Percentiles rank a stretch among this genome's conserved stretches.
These are phyloP conservation scores for Fonsecaea multimorphosa DNA, from an alignment of 2,329 filamentous ascomycete genomes.

Conservation along the genomic window DNA sequence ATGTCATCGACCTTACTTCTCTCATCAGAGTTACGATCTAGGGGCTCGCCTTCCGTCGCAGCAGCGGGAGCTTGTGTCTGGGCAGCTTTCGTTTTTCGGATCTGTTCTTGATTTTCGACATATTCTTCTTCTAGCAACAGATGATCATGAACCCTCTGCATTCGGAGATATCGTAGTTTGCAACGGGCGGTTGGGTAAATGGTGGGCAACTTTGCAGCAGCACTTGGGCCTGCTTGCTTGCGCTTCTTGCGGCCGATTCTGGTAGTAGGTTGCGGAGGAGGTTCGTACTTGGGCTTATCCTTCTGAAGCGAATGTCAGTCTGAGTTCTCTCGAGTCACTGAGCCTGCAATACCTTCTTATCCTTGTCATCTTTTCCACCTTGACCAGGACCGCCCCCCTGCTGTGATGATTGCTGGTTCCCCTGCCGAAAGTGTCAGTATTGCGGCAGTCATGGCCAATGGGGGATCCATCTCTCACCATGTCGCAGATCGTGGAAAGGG, in stretches of 20 bases:
- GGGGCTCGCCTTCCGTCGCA: constrained; percentile 72
- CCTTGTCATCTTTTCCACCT: constrained; percentile 82
- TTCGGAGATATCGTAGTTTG: constrained; percentile 93
- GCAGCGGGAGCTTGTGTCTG: constrained; percentile 64
- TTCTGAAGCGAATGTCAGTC: constrained; percentile 66
- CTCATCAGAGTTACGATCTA: constrained; percentile 92
- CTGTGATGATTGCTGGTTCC: constrained; percentile 76
- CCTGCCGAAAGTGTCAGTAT: constrained; percentile 39
- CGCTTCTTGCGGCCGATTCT: constrained; percentile 98
- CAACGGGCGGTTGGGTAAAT: constrained; percentile 96
- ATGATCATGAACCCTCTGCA: constrained; percentile 99
- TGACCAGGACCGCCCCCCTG: constrained; percentile 71
- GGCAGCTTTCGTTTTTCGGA: constrained; percentile 87
- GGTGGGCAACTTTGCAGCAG: constrained; percentile 90
- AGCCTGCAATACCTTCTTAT: constrained; percentile 70
- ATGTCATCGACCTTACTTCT: constrained; percentile 95
- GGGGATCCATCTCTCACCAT: not conserved
- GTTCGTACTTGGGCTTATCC: constrained; percentile 99
- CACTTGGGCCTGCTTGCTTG: constrained; percentile 89
- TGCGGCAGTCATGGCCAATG: not conserved
- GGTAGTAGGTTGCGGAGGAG: constrained; percentile 93
- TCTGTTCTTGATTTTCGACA: constrained; percentile 96
- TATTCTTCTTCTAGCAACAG: constrained; percentile 97
- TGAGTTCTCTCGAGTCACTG: constrained; percentile 56
- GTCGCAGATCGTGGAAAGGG: not conserved